Conservation (phyloP, 139 green algal genomes). For the Mesotaenium endlicherianum region DNA sequence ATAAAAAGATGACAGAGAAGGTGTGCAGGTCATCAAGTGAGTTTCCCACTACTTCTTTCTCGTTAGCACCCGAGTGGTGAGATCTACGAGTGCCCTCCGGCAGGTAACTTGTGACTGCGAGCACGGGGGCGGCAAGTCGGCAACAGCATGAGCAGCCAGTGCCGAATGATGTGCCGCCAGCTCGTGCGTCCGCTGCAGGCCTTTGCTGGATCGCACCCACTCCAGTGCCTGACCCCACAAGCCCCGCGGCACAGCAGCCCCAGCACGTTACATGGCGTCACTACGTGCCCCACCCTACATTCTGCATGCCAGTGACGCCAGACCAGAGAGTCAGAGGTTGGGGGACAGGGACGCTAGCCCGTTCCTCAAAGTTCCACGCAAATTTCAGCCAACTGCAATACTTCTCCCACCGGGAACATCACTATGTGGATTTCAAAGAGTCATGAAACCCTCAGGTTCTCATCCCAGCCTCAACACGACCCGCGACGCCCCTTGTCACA, state of each 20-base stretch:
- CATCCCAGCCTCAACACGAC: too few relatives aligned
- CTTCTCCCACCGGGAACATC: too few relatives aligned
- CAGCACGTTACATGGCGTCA: not conserved
- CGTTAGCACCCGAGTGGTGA: slow-evolving; percentile 24
- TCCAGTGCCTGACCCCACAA: slow-evolving; percentile 56
- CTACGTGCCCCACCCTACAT: too few relatives aligned
- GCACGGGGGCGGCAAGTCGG: slow-evolving; percentile 20
- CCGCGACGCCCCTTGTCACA: too few relatives aligned
- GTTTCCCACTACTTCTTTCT: too few relatives aligned
- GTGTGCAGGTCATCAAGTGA: too few relatives aligned
- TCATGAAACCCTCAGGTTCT: too few relatives aligned
- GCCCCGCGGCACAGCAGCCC: not conserved
- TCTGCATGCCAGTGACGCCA: too few relatives aligned
- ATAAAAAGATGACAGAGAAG: too few relatives aligned
- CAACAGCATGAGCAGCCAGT: slow-evolving; percentile 45
- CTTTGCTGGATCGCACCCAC: slow-evolving; percentile 63
- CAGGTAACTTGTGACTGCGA: not conserved
- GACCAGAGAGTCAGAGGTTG: not conserved
- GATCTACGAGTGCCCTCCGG: slow-evolving; percentile 5
- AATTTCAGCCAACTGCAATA: too few relatives aligned
- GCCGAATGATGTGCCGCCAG: slow-evolving; percentile 72
- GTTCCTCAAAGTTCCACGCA: not conserved
- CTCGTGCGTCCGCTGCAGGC: slow-evolving; percentile 68
- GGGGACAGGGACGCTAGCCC: not conserved
- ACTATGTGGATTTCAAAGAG: too few relatives aligned